Evolutionary conservation across 176 grass and related monocot genomes (phyloP).

Genomic region (Chloris gayana): DNA sequence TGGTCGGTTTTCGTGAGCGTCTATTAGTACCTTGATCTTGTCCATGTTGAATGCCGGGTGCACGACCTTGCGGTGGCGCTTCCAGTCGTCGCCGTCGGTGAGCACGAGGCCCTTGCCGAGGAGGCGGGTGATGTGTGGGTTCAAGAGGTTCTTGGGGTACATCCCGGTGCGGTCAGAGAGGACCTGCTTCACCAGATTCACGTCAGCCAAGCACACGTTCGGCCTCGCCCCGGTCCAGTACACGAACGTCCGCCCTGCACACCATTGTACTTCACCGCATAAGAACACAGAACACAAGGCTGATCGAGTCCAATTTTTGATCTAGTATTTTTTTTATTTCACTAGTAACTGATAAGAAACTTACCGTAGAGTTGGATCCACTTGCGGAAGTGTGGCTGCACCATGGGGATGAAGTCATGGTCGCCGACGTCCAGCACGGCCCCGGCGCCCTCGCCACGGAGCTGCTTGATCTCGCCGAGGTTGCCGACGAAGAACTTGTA

Average conservation of each 20-base stretch:
- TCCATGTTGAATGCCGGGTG: constrained; percentile 63
- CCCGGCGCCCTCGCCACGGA: constrained; percentile 22
- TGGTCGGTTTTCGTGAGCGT: too few relatives aligned
- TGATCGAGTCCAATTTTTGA: too few relatives aligned
- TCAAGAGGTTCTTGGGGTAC: constrained; percentile 38
- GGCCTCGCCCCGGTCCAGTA: constrained; percentile 55
- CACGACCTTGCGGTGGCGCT: constrained; percentile 59
- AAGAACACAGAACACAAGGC: background rate
- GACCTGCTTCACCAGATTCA: constrained; percentile 47
- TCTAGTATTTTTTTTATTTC: too few relatives aligned
- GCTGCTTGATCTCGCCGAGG: constrained; percentile 47
- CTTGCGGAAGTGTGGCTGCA: constrained; percentile 50
- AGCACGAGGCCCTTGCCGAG: constrained; percentile 59
- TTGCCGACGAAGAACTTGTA: constrained; percentile 51
- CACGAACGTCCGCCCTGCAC: constrained; percentile 47
- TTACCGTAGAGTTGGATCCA: constrained; percentile 53
- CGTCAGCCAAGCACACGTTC: constrained; percentile 44
- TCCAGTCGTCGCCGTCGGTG: constrained; percentile 60
- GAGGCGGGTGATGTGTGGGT: constrained; percentile 32
- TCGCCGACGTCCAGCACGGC: constrained; percentile 16
- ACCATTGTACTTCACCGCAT: background rate
- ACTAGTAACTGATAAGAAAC: background rate
- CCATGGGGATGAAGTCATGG: constrained; percentile 57
- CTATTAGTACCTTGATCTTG: constrained; percentile 65
- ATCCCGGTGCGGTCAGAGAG: constrained; percentile 36